Evolutionary conservation across 2,329 filamentous ascomycete genomes (phyloP), one percentile per base, ranked within the genome.

Genomic region (Cladosporium oxysporum): DNA sequence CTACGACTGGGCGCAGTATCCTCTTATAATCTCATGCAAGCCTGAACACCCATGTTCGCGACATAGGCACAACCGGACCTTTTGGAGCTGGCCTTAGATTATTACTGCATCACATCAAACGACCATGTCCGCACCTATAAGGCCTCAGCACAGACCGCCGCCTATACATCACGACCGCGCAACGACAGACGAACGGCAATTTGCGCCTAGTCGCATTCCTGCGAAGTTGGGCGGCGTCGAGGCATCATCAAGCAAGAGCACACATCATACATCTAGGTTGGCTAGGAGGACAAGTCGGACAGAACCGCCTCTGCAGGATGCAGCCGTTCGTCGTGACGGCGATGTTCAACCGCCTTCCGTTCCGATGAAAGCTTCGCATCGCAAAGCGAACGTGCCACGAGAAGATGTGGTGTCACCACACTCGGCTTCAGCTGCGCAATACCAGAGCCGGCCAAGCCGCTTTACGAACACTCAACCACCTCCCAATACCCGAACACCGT

Each of bases 401-500:
- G 59, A 62, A 23, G 23, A 29, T 21, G 47, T 59, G 16, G 66
- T 67, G 18, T 31, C 49, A 70, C 65, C 60, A 53, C 52, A 58
- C 18, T 68, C 67, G 58, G 66, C 62, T 62, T 37, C 65, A 28
- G 44, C 64, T 26, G 28, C 41, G 31, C 29, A 50, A 49, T 58
- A 59, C n/a, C 62, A 58, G 18, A 29, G 59, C 14, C 61, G 61
- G 35, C 23, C 35, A 21, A 63, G 61, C 29, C 49, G 35, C 12
- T 18, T 26, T 11, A 33, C 35, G 35, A 57, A 2, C 23, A 33
- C 21, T 26, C 61, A 63, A 47, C 61, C 50, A 31, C 61, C 61
- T 55, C 33, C 50, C 16, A 47, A 33, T 59, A 53, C 41, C 23
- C 57, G 41, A 53, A 83, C 82, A 18, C 82, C 82, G 18, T 83